Evolutionary conservation across 176 grass and related monocot species (phyloP), one percentile per base, ranked within the genome.

Genomic region (Raddia distichophylla): DNA sequence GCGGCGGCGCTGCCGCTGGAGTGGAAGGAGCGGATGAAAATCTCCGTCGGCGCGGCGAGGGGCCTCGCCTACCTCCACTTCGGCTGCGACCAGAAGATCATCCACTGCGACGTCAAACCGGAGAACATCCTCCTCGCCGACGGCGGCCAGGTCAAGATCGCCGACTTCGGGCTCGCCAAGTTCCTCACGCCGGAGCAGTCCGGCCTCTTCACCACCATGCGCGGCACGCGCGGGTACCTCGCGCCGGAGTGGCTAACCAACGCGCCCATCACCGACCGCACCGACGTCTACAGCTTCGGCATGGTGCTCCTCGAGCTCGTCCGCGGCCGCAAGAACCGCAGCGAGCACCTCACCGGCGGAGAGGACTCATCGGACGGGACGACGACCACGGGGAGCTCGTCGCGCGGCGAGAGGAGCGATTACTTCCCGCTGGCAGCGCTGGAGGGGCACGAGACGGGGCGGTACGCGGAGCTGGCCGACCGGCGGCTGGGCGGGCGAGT

Each of bases 51-150:
- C 6, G 88, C 94, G 56, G 88, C 94, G 33, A 71, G 91, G 13
- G 94, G 94, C 11, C 94, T 97, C 48, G 94, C 94, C 2, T 97
- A 97, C 75, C 89, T 97, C 51, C 94, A 97, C 71, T 91, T 85
- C 47, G 94, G 94, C 1, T 97, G 94, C 83, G 74, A 87, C 73
- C 91, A 90, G 54, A 84, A 78, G 82, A 91, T 97, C 81, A 79
- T 97, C 27, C 94, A 97, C 79, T 97, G 94, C 61, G 94, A 97
- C 76, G 91, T 97, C 33, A 97, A 97, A 77, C 94, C 94, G 35
- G 94, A 97, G 83, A 97, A 97, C 64, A 97, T 97, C 78, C 87
- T 97, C 17, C 83, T 93, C 60, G 90, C 89, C 3, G 91, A 97
- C 51, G 79, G 85, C 44, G 84, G 86, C 2, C 94, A 91, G 74